These are phyloP conservation scores for Malania oleifera DNA, from an alignment of 164 flowering plant genomes.

Conservation along the genomic window DNA sequence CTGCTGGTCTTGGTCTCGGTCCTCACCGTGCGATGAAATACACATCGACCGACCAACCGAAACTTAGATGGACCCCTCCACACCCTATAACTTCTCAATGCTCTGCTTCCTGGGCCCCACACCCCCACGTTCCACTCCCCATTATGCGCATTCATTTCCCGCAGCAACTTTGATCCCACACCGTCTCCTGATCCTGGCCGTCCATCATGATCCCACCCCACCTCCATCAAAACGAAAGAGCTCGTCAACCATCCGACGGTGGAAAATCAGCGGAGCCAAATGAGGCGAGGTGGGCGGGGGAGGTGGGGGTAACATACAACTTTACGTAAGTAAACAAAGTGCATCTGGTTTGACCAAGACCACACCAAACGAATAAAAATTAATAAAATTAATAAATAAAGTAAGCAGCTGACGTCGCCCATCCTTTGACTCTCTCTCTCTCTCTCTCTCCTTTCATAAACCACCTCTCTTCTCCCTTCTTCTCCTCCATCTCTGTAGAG, in stretches of 20 bases:
- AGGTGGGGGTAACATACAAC: no score
- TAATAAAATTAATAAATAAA: conserved; percentile 1
- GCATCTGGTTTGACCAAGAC: conserved; percentile 26
- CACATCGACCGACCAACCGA: conserved; percentile 19
- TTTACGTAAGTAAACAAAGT: background rate
- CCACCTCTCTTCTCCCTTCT: no score
- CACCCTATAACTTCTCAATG: conserved; percentile 5
- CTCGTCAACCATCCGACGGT: background rate
- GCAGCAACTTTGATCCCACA: background rate
- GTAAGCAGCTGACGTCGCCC: conserved; percentile 32
- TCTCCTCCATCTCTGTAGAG: background rate
- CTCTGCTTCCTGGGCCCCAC: conserved; percentile 12
- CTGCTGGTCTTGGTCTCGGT: no score
- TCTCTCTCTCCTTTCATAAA: conserved; percentile 15
- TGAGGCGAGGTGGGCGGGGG: background rate
- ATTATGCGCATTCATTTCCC: conserved; percentile 6
- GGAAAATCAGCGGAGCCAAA: background rate
- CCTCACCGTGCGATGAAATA: conserved; percentile 10
- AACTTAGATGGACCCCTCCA: conserved; percentile 12
- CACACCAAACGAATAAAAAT: conserved; percentile 5
- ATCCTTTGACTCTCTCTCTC: conserved; percentile 32
- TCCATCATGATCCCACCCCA: background rate
- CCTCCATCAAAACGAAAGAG: background rate
- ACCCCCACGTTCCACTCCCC: conserved; percentile 20
- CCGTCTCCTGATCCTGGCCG: background rate